Conservation (phyloP, 306 rosid genomes). For the Pyrus pyrifolia region DNA sequence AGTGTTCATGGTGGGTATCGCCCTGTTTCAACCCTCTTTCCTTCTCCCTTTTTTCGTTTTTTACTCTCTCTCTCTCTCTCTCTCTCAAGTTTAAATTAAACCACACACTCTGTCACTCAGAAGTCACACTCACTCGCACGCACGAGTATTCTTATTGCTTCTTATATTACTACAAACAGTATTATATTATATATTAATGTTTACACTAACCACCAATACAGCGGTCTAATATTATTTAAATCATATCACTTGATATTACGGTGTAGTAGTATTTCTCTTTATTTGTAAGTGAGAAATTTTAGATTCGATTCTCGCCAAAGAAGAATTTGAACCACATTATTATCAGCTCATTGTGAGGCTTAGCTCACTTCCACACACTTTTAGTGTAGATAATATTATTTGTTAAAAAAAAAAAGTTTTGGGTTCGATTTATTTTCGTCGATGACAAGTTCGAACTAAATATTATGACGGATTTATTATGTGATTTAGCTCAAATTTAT, state of each 20-base stretch:
- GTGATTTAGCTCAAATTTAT: no score
- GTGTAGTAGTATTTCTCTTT: accelerated
- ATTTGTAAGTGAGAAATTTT: accelerated
- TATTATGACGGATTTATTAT: no score
- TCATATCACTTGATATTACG: no score
- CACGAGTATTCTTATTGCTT: background rate
- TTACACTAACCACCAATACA: no score
- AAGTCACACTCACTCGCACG: background rate
- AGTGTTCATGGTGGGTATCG: conserved; percentile 26
- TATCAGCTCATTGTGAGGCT: no score
- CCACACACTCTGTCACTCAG: background rate
- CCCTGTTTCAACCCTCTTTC: background rate
- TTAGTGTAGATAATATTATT: no score
- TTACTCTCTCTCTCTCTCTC: background rate
- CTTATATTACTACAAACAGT: background rate
- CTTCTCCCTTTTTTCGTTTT: background rate
- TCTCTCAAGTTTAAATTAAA: background rate
- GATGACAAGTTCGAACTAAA: no score
- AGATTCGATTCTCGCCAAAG: no score
- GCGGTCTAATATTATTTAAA: no score
- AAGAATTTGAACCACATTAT: no score
- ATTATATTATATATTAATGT: background rate
- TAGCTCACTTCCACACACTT: accelerated
- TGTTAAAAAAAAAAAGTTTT: no score
- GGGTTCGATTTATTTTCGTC: no score